Evolutionary conservation across 352 stramenopile species (phyloP).

Genomic region (Phytophthora quininea): DNA sequence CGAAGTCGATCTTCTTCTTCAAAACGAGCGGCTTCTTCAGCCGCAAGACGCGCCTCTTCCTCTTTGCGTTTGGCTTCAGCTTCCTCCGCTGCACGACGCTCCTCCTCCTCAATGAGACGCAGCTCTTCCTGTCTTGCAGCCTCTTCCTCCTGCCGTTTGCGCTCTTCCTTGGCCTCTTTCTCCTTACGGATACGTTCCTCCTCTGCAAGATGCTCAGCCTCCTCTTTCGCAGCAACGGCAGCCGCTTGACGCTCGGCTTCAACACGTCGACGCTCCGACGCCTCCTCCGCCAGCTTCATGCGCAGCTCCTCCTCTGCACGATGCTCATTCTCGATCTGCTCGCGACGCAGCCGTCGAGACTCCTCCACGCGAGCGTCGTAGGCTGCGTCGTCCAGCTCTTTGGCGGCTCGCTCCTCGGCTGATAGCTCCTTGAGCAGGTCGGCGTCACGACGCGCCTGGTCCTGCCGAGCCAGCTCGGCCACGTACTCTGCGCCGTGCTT

Average conservation of each 20-base stretch:
- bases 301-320: constrained; percentile 59
- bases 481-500: constrained; percentile 85
- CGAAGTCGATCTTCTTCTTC: constrained; percentile 28
- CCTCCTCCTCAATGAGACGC: constrained; percentile 40
- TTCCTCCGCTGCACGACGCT: constrained; percentile 35
- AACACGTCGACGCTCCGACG: constrained; percentile 41
- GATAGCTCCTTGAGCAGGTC: constrained; percentile 71
- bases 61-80: constrained; percentile 33
- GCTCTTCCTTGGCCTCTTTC: constrained; percentile 28
- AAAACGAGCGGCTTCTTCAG: constrained; percentile 36
- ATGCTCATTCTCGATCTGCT: constrained; percentile 78
- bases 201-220: constrained; percentile 38
- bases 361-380: constrained; percentile 86
- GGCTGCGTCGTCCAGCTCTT: constrained; percentile 53
- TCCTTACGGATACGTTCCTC: constrained; percentile 37
- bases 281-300: constrained; percentile 52
- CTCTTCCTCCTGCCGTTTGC: constrained; percentile 31
- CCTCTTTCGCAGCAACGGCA: constrained; percentile 35
- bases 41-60: constrained; percentile 40
- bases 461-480: constrained; percentile 70
- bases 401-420: constrained; percentile 57
- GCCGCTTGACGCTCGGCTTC: constrained; percentile 47
- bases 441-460: constrained; percentile 68
- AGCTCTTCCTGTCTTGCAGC: constrained; percentile 31
- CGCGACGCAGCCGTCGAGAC: constrained; percentile 72